Conservation (phyloP, 2,329 filamentous ascomycete species). For the Paraconiothyrium sp. region DNA sequence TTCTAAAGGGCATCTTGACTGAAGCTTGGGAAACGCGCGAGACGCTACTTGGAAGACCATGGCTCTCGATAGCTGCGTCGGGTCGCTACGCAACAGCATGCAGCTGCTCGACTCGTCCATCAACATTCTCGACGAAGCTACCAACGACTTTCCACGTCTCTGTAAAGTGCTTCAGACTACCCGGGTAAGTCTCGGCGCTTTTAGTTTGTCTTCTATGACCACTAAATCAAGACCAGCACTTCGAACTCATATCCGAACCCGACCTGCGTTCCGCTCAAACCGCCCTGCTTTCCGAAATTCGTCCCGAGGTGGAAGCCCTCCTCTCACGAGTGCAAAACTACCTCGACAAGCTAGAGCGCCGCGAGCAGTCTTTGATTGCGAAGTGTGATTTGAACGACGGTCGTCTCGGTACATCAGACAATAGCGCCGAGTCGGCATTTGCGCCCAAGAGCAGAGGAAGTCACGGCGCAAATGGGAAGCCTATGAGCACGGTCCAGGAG, state of each 20-base stretch:
- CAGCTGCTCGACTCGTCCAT: conserved; percentile 70
- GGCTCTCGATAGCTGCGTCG: conserved; percentile 68
- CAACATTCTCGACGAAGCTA: conserved; percentile 68
- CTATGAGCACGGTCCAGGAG: conserved; percentile 59
- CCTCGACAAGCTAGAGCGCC: conserved; percentile 81
- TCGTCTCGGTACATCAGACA: conserved; percentile 58
- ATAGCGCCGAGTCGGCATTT: conserved; percentile 32
- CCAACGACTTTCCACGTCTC: conserved; percentile 71
- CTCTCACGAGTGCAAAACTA: conserved; percentile 84
- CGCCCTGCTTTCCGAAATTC: conserved; percentile 85
- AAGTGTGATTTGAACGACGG: conserved; percentile 86
- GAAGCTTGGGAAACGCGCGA: neutral
- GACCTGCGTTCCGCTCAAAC: conserved; percentile 84
- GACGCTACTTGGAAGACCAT: conserved; percentile 36
- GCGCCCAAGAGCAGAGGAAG: conserved; percentile 34
- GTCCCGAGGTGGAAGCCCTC: conserved; percentile 82
- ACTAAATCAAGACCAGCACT: conserved; percentile 68
- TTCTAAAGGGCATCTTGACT: neutral
- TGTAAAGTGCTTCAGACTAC: conserved; percentile 71
- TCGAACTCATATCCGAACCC: conserved; percentile 88
- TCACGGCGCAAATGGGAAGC: conserved; percentile 34
- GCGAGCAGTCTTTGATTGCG: conserved; percentile 84
- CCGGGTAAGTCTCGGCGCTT: conserved; percentile 56
- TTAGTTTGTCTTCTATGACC: neutral
- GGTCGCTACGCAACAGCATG: conserved; percentile 68